phyloP scores from a whole-genome alignment of 2,329 filamentous ascomycete genomes.

The Atkinsonella texensis region DNA sequence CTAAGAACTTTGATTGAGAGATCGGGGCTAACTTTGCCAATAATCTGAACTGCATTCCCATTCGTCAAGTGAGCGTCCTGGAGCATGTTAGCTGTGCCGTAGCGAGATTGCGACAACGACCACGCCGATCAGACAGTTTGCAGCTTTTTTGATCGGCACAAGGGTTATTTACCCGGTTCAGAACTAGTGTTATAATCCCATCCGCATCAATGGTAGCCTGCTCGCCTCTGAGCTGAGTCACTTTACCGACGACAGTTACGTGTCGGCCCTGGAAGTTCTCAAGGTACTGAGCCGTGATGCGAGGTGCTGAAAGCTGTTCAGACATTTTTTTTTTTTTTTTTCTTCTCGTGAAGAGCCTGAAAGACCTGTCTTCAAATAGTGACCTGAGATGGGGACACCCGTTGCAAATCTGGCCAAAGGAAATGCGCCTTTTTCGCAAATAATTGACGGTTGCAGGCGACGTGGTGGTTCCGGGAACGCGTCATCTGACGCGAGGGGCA shows the following conservation, averaged over 20 bases:
- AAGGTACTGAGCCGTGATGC: constrained; percentile 71
- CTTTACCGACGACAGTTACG: constrained; percentile 77
- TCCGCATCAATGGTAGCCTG: constrained; percentile 69
- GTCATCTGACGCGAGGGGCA: background rate
- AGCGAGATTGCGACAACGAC: background rate
- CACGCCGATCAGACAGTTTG: background rate
- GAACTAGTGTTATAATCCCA: constrained; percentile 59
- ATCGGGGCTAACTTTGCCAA: constrained; percentile 69
- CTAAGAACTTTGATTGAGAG: constrained; percentile 58
- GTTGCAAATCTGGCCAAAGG: no score
- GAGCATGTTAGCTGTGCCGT: background rate
- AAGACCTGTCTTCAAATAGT: background rate
- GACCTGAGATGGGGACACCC: no score
- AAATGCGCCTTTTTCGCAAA: no score
- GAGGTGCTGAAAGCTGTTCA: constrained; percentile 58
- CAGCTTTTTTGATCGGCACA: background rate
- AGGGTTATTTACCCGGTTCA: constrained; percentile 52
- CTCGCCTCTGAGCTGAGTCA: constrained; percentile 70
- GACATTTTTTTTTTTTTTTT: constrained; percentile 37
- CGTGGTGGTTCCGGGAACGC: background rate
- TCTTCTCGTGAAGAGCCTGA: background rate
- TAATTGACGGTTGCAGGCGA: background rate
- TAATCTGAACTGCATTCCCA: constrained; percentile 62
- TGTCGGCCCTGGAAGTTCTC: constrained; percentile 61
- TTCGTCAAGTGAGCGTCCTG: constrained; percentile 60